Conservation (phyloP, 1,139 yeast species). For the Suhomyces taliae region DNA sequence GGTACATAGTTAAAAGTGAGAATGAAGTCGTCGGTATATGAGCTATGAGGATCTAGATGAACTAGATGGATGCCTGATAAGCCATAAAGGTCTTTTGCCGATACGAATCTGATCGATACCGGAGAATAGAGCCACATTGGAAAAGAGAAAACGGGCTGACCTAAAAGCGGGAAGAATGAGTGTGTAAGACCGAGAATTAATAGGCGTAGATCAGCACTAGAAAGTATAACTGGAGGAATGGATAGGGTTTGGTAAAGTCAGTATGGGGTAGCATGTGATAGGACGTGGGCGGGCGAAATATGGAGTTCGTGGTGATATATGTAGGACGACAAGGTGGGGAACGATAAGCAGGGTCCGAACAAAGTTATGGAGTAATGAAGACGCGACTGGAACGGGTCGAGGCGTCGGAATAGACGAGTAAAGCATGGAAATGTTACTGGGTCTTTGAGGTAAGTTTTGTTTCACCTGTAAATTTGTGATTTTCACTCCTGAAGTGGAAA, state of each 20-base stretch:
- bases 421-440: no score
- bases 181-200: no score
- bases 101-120: conserved; percentile 27
- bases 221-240: background rate
- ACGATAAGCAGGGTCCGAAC: background rate
- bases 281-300: background rate
- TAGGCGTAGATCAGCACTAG: background rate
- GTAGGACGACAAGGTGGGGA: background rate
- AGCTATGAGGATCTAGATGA: conserved; percentile 7
- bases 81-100: conserved; percentile 20
- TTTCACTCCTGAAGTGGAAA: no score
- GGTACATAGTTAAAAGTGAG: conserved; percentile 22
- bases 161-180: background rate
- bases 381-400: no score
- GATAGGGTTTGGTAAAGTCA: background rate
- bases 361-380: background rate
- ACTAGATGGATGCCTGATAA: conserved; percentile 30
- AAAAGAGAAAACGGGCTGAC: background rate
- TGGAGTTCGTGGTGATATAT: background rate
- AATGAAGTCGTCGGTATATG: conserved; percentile 17
- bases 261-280: background rate
- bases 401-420: no score
- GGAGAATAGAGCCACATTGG: conserved; percentile 26
- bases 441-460: no score
- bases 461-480: no score